Evolutionary conservation across 2,329 filamentous ascomycete species (phyloP), one percentile per base, ranked within the genome.

Genomic region (Penicillium sp.): DNA sequence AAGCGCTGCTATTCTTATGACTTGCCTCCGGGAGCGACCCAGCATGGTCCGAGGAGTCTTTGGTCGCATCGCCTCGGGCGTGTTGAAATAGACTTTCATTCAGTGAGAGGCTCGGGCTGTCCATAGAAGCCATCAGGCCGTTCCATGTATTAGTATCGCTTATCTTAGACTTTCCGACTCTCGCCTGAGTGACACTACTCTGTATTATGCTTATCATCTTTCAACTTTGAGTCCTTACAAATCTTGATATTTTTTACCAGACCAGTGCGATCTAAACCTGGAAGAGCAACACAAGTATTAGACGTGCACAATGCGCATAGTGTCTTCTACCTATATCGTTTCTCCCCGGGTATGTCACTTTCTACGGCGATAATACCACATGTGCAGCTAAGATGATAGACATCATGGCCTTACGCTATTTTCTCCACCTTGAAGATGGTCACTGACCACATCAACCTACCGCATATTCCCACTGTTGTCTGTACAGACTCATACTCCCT

Each of bases 1-100:
- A 37, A 87, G 85, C 62, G 79, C 82, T 9, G 86, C 85, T 4
- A 76, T 89, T 9, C 79, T 90, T n/a, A 79, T 89, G 52, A 84
- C 85, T 0, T 82, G 80, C 60, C 78, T 83, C 19, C 70, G 76
- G 34, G 86, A 89, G 69, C 81, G 83, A 40, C 80, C 78, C 29
- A 68, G 64, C 27, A 74, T 82, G 58, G 84, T 90, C 22, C 76
- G 86, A 49, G 87, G 87, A 4, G 79, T 89, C 37, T 71, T 89
- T 52, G 87, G 87, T 7, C 77, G 73, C 16, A 63, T 90, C 22
- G 54, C 60, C 25, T 55, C 53, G 9, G 56, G 58, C 12, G 58
- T 69, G 18, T 46, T 69, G 55, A 63, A 57, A 12, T 61, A 59
- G 46, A 29, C 13, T 42, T 38, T 18, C 1, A 5, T 28, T n/a